These are phyloP conservation scores for Trichophyton schoenleinii DNA, from an alignment of 2,329 filamentous ascomycete species.

Conservation along the genomic window DNA sequence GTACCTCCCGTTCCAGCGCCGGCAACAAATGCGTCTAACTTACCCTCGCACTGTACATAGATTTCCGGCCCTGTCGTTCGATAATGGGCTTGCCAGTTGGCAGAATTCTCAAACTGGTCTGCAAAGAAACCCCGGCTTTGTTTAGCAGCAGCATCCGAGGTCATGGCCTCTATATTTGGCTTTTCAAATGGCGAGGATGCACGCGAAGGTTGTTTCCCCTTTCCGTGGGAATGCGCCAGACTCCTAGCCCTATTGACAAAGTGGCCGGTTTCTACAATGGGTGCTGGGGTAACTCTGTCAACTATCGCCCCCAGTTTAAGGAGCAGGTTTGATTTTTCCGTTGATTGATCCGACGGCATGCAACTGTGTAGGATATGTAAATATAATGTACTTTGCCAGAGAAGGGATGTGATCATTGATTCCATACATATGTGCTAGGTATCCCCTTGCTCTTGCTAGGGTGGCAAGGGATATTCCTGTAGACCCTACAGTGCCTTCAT, in stretches of 20 bases:
- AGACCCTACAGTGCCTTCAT: conserved; percentile 92
- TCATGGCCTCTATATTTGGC: conserved; percentile 11
- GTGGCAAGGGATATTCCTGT: conserved; percentile 91
- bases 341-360: conserved; percentile 85
- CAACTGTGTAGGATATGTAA: conserved; percentile 40
- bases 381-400: conserved; percentile 4
- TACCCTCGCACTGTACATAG: conserved; percentile 59
- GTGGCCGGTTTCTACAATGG: conserved; percentile 84
- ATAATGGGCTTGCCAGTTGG: conserved; percentile 80
- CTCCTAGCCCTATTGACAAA: conserved; percentile 84
- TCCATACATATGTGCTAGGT: conserved; percentile 70
- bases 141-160: conserved; percentile 25
- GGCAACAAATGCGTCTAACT: conserved; percentile 75
- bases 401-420: neutral
- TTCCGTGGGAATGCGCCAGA: conserved; percentile 62
- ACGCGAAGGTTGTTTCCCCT: conserved; percentile 13
- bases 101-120: conserved; percentile 85
- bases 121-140: conserved; percentile 78
- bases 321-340: conserved; percentile 80
- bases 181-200: conserved; percentile 14
- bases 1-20: conserved; percentile 93
- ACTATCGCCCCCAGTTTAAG: conserved; percentile 84
- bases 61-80: conserved; percentile 82
- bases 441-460: conserved; percentile 75
- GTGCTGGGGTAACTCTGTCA: conserved; percentile 77